phyloP scores from a whole-genome alignment of 768 basidiomycete genomes.

The Dacryopinax primogenitus region DNA sequence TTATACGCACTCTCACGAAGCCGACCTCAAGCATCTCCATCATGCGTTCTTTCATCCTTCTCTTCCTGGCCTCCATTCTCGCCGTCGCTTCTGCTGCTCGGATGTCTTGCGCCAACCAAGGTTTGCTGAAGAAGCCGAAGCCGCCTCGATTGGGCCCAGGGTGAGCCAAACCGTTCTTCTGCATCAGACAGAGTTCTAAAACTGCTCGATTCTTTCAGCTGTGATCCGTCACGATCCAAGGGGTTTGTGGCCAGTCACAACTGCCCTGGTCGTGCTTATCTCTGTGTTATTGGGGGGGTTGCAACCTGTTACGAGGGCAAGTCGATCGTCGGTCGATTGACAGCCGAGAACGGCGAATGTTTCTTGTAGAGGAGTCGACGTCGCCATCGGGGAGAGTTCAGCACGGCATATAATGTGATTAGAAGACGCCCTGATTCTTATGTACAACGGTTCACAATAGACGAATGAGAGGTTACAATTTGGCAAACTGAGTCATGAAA shows the following conservation, averaged over 20 bases:
- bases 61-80: not conserved
- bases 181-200: not conserved
- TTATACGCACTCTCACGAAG: no score
- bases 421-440: no score
- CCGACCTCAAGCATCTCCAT: no score
- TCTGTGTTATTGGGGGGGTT: not conserved
- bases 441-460: no score
- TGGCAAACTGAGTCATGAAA: no score
- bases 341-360: not conserved
- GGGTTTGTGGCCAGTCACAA: not conserved
- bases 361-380: no score
- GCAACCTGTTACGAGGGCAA: not conserved
- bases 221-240: not conserved
- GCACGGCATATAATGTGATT: no score
- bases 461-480: no score
- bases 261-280: not conserved
- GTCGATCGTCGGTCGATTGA: not conserved
- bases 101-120: not conserved
- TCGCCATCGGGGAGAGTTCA: no score
- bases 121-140: conserved; percentile 5
- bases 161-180: not conserved
- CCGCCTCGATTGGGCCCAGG: not conserved
- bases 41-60: not conserved
- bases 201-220: not conserved
- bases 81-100: not conserved